These are phyloP conservation scores for Trypanosomatidae sp. DNA, from an alignment of 208 protist genomes.

Conservation along the genomic window DNA sequence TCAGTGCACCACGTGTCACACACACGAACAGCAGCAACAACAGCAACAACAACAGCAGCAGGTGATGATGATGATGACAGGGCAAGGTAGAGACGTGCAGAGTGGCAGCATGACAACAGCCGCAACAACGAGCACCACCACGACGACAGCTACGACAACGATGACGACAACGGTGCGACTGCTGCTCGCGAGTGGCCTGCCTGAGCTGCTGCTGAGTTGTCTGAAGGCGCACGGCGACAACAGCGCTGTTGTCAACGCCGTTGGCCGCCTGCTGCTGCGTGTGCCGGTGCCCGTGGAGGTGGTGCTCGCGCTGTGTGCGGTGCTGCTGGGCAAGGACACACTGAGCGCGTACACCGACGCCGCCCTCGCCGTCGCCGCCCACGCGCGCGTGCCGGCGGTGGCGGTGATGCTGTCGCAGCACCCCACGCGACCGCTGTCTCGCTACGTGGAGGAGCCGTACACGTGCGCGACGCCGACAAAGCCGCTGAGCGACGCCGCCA, in stretches of 20 bases:
- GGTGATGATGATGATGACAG: too few species aligned
- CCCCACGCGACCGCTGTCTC: constrained; percentile 16
- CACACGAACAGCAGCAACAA: constrained; percentile 16
- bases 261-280: constrained; percentile 55
- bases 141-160: neutral
- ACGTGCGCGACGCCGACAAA: constrained; percentile 9
- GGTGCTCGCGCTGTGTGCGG: constrained; percentile 12
- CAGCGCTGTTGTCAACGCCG: constrained; percentile 23
- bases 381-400: constrained; percentile 14
- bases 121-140: constrained; percentile 2
- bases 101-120: constrained; percentile 49
- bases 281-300: constrained; percentile 25
- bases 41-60: constrained; percentile 53
- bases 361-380: constrained; percentile 32
- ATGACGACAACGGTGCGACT: constrained; percentile 3
- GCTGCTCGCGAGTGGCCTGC: constrained; percentile 17
- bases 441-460: constrained; percentile 22
- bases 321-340: constrained; percentile 12
- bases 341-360: constrained; percentile 21
- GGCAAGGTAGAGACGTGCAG: too few species aligned
- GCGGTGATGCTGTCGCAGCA: constrained; percentile 9
- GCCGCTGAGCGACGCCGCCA: neutral
- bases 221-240: neutral
- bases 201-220: constrained; percentile 2
- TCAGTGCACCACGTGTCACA: constrained; percentile 1